Base-by-base conservation (phyloP, 768 basidiomycete genomes). In the Mycena albidolilacea region DNA sequence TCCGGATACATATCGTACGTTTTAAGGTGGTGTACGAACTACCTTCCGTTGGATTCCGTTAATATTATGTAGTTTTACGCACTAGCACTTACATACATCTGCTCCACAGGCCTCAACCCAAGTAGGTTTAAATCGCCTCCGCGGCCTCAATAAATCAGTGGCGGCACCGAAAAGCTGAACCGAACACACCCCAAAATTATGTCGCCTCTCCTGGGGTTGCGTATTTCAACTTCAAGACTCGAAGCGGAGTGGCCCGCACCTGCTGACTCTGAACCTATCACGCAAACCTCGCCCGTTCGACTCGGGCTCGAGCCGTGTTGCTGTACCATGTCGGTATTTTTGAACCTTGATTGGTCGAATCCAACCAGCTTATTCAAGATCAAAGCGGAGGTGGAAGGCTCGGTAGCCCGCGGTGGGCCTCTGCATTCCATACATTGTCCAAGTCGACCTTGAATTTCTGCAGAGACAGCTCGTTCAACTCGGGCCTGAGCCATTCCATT, bases 291-390 rank as follows among this genome's bases (percentile, higher is more conserved):
- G 30, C 35, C 21, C 35, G 63, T 50, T 64, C 63, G 63, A 64
- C 35, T 64, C 61, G 61, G n/a, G 43, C n/a, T 10, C 61, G 17
- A 62, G 61, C 41, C 43, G 23, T n/a, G n/a, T n/a, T n/a, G n/a
- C n/a, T n/a, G n/a, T n/a, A n/a, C n/a, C n/a, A n/a, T n/a, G n/a
- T n/a, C n/a, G n/a, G n/a, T n/a, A n/a, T n/a, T 52, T 21, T 7
- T 21, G n/a, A 23, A 7, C 21, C 11, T 52, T 7, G n/a, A 52
- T 0, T 10, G 30, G 8, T 23, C 12, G 7, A 35, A 17, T 3
- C 4, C 38, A 37, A 17, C 6, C 10, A n/a, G 7, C 10, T 7
- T 10, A 11, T 3, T 19, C 38, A 5, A 10, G 37, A 7, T 3
- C 17, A 7, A 11, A 17, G 19, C 7, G 35, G 30, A 61, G 19